These are phyloP conservation scores for Taphrina wiesneri DNA, from an alignment of 1,139 yeast species.

Conservation along the genomic window DNA sequence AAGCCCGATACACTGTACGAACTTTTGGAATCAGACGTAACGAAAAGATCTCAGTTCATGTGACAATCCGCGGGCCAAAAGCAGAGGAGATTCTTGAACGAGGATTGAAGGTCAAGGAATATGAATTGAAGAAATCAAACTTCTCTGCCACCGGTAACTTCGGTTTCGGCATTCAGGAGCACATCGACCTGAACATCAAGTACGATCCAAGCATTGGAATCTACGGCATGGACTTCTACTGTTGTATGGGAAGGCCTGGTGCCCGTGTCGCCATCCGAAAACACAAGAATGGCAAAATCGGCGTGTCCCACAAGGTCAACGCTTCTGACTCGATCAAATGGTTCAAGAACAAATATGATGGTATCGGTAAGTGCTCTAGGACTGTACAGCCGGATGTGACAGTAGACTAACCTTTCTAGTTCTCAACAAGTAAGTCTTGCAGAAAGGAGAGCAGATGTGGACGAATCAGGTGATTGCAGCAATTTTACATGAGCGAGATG, in stretches of 20 bases:
- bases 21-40: conserved; percentile 99
- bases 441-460: neutral
- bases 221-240: conserved; percentile 99
- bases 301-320: conserved; percentile 88
- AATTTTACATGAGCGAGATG: conserved; percentile 16
- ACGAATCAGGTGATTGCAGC: conserved; percentile 1
- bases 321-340: conserved; percentile 95
- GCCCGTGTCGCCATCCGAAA: conserved; percentile 98
- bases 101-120: conserved; percentile 99
- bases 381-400: neutral
- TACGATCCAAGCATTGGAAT: conserved; percentile 99
- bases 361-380: conserved; percentile 57
- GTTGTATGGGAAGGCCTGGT: conserved; percentile 99
- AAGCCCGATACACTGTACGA: conserved; percentile 99
- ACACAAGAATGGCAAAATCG: conserved; percentile 87
- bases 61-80: conserved; percentile 98
- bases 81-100: conserved; percentile 99
- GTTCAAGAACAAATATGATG: conserved; percentile 99
- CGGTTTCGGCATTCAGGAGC: conserved; percentile 99
- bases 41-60: conserved; percentile 99
- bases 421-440: conserved; percentile 10
- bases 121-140: conserved; percentile 91
- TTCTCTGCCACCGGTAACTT: conserved; percentile 99
- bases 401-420: neutral
- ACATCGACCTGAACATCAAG: conserved; percentile 99